These are phyloP conservation scores for Suillus discolor DNA, from an alignment of 768 basidiomycete genomes.

Conservation along the genomic window DNA sequence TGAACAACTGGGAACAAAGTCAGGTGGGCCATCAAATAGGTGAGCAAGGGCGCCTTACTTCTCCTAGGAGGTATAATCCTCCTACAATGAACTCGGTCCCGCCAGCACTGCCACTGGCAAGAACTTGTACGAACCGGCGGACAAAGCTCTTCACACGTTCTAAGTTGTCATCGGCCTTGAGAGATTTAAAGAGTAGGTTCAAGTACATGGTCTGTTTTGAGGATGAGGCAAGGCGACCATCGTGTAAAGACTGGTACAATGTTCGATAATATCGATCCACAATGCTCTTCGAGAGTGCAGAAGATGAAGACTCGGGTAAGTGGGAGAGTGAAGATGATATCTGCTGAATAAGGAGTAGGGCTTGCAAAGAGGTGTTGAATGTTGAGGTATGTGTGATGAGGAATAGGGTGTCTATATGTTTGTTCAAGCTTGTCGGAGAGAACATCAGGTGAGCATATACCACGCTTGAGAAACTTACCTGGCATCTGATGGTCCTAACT, in stretches of 20 bases:
- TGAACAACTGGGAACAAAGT: slow-evolving; percentile 47
- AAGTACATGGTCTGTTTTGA: slow-evolving; percentile 98
- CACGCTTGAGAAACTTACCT: slow-evolving; percentile 47
- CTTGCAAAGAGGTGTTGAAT: slow-evolving; percentile 95
- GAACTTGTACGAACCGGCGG: slow-evolving; percentile 79
- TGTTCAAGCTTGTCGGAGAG: slow-evolving; percentile 58
- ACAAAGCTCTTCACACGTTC: slow-evolving; percentile 81
- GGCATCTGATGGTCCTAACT: slow-evolving; percentile 66
- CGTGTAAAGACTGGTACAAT: slow-evolving; percentile 87
- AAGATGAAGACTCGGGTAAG: slow-evolving; percentile 41
- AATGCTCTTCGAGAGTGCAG: slow-evolving; percentile 48
- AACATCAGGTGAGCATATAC: neutral
- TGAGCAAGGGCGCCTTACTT: slow-evolving; percentile 52
- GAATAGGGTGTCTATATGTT: slow-evolving; percentile 93
- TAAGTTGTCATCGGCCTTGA: slow-evolving; percentile 65
- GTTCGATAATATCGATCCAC: slow-evolving; percentile 77
- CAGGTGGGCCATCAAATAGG: neutral
- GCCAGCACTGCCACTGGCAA: slow-evolving; percentile 69
- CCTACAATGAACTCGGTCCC: slow-evolving; percentile 89
- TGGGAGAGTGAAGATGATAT: slow-evolving; percentile 60
- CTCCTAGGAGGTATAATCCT: slow-evolving; percentile 82
- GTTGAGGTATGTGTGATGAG: slow-evolving; percentile 93
- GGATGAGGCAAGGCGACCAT: slow-evolving; percentile 75
- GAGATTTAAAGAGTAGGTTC: slow-evolving; percentile 87
- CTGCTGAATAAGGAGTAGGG: slow-evolving; percentile 86